A percentile compares a stretch with the other conserved stretches of the same genome.
Evolutionary conservation across 108 stramenopile genomes (phyloP).

Genomic region (Schizochytrium sp.): DNA sequence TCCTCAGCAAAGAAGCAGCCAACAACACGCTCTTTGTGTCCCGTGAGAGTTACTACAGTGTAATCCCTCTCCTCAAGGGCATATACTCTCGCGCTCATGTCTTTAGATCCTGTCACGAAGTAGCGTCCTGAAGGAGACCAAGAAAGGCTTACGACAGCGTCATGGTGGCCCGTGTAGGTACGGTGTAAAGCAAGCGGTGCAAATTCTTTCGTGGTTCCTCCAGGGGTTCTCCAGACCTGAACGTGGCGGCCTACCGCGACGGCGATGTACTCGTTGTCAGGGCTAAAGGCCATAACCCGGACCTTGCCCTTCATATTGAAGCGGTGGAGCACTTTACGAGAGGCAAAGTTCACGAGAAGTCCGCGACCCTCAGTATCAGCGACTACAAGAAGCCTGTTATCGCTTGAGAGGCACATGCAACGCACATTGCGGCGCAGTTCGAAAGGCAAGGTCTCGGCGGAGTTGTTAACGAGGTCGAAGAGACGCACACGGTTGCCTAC

Average conservation of each 20-base stretch:
- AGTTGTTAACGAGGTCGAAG: constrained; percentile 85
- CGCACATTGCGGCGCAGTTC: constrained; percentile 90
- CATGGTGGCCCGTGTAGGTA: constrained; percentile 88
- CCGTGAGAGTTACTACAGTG: constrained; percentile 84
- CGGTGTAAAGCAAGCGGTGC: constrained; percentile 89
- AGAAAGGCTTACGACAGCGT: constrained; percentile 83
- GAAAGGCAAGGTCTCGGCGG: constrained; percentile 86
- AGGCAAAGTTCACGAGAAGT: constrained; percentile 71
- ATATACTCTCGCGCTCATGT: constrained; percentile 89
- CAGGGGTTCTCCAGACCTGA: constrained; percentile 92
- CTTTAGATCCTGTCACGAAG: constrained; percentile 84
- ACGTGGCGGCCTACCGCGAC: constrained; percentile 90
- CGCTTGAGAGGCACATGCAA: constrained; percentile 85
- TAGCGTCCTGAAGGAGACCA: constrained; percentile 91
- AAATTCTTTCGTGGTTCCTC: constrained; percentile 84
- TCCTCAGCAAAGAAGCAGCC: constrained; percentile 80
- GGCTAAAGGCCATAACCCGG: constrained; percentile 85
- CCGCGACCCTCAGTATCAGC: constrained; percentile 82
- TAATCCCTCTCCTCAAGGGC: constrained; percentile 83
- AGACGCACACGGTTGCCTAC: constrained; percentile 93
- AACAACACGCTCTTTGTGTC: constrained; percentile 83
- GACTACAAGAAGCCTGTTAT: constrained; percentile 83
- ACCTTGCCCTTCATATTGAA: constrained; percentile 90
- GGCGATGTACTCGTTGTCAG: constrained; percentile 87
- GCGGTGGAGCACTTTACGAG: constrained; percentile 91